Conservation (phyloP, 768 basidiomycete genomes). For the Clathrus columnatus region DNA sequence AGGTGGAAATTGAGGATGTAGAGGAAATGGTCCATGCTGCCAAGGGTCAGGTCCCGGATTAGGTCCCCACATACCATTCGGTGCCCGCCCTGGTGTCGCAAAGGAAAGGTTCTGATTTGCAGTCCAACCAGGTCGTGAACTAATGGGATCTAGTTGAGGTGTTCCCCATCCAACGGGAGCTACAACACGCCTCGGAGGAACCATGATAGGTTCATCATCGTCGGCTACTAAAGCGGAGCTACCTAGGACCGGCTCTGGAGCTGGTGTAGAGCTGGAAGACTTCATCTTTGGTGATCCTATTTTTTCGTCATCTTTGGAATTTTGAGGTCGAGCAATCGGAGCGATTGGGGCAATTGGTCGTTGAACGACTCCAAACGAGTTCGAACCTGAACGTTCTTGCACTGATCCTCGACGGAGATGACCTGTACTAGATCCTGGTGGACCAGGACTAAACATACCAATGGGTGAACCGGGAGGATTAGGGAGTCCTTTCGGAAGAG, state of each 20-base stretch:
- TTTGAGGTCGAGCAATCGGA: conserved; percentile 61
- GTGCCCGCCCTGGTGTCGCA: conserved; percentile 1
- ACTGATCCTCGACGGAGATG: conserved; percentile 11
- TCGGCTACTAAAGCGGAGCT: conserved; percentile 72
- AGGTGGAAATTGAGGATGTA: conserved; percentile 3
- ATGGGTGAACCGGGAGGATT: conserved; percentile 9
- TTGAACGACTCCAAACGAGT: conserved; percentile 9
- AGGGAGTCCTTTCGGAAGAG: conserved; percentile 1
- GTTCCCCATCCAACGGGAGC: conserved; percentile 41
- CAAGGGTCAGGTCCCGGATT: conserved; percentile 4
- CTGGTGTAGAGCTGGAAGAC: conserved; percentile 30
- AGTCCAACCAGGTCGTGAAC: background rate
- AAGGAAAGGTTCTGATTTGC: conserved; percentile 3
- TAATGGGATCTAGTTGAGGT: conserved; percentile 13
- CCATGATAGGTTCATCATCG: conserved; percentile 67
- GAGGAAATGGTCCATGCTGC: conserved; percentile 1
- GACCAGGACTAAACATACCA: conserved; percentile 5
- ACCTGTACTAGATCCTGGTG: conserved; percentile 2
- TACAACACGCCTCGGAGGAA: conserved; percentile 35
- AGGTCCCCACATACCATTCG: conserved; percentile 9
- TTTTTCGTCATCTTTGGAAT: conserved; percentile 30
- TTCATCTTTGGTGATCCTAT: conserved; percentile 37
- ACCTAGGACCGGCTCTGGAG: conserved; percentile 58
- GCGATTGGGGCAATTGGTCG: conserved; percentile 31
- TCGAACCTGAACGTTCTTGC: conserved; percentile 4